phyloP scores from a whole-genome alignment of 2,329 filamentous ascomycete species.

The Chalaropsis ovoidea region DNA sequence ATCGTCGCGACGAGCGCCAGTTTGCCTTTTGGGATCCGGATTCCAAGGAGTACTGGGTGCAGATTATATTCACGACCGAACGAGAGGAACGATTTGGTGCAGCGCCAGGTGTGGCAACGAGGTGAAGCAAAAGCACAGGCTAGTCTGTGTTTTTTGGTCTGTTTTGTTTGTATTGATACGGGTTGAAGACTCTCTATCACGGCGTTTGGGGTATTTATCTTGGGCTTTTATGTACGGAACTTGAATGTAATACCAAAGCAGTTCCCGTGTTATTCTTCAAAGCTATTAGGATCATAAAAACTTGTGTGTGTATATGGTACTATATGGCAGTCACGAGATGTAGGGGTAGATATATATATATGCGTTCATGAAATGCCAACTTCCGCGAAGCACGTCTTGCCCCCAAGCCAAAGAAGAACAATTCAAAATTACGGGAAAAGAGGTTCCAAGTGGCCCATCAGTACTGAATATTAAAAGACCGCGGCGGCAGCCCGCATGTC shows the following conservation, averaged over 20 bases:
- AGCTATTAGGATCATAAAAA: constrained; percentile 1
- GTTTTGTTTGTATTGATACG: constrained; percentile 7
- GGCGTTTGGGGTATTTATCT: constrained; percentile 9
- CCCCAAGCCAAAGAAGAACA: constrained; percentile 19
- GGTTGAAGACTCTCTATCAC: constrained; percentile 2
- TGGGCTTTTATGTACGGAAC: constrained; percentile 3
- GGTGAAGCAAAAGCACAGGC: neutral
- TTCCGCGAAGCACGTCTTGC: neutral
- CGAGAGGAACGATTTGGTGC: constrained; percentile 78
- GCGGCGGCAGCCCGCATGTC: neutral
- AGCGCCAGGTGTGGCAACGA: constrained; percentile 48
- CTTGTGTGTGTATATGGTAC: neutral
- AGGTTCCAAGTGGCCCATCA: neutral
- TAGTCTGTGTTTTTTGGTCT: neutral
- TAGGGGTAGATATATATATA: neutral
- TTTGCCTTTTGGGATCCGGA: constrained; percentile 96
- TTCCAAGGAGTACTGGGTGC: constrained; percentile 93
- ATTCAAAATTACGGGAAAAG: constrained; percentile 27
- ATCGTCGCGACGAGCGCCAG: constrained; percentile 75
- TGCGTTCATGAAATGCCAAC: neutral
- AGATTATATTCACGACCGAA: constrained; percentile 97
- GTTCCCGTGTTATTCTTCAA: neutral
- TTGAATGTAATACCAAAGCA: constrained; percentile 11
- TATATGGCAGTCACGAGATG: neutral
- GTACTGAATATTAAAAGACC: constrained; percentile 16